Evolutionary conservation across 2,329 filamentous ascomycete genomes (phyloP).

Genomic region (Onygenales sp.): DNA sequence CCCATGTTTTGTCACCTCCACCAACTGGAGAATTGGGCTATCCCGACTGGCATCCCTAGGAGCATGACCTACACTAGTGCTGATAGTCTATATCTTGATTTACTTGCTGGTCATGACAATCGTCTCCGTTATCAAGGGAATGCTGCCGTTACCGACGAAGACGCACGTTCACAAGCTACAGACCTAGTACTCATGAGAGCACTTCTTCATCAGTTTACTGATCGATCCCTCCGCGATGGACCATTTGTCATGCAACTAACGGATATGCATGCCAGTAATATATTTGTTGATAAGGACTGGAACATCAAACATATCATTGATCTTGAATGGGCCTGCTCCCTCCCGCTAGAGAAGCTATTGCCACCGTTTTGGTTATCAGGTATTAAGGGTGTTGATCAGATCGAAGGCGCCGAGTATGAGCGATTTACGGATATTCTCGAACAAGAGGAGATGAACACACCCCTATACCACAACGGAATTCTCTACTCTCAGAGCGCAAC

Average conservation of each 20-base stretch:
- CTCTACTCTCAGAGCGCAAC: background rate
- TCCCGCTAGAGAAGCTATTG: constrained; percentile 19
- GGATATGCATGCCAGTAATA: constrained; percentile 23
- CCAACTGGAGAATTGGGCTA: constrained; percentile 14
- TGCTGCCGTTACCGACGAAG: constrained; percentile 2
- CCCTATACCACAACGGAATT: background rate
- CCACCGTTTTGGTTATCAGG: background rate
- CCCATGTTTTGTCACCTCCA: constrained; percentile 14
- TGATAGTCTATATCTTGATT: constrained; percentile 16
- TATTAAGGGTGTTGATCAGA: background rate
- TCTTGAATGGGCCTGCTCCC: constrained; percentile 25
- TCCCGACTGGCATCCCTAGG: constrained; percentile 15
- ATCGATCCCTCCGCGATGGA: constrained; percentile 17
- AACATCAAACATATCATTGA: constrained; percentile 26
- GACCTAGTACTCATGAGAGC: constrained; percentile 21
- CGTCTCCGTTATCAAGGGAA: constrained; percentile 17
- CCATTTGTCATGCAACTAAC: constrained; percentile 27
- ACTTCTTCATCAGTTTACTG: constrained; percentile 18
- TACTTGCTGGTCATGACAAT: constrained; percentile 15
- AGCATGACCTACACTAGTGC: constrained; percentile 14
- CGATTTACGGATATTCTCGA: constrained; percentile 6
- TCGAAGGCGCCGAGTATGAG: background rate
- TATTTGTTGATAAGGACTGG: constrained; percentile 19
- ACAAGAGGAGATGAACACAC: constrained; percentile 7
- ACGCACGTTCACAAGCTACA: constrained; percentile 6